Percentiles rank a stretch among this genome's conserved stretches.
phyloP scores from a whole-genome alignment of 2,329 filamentous ascomycete genomes.

The Diaporthe ampelina region DNA sequence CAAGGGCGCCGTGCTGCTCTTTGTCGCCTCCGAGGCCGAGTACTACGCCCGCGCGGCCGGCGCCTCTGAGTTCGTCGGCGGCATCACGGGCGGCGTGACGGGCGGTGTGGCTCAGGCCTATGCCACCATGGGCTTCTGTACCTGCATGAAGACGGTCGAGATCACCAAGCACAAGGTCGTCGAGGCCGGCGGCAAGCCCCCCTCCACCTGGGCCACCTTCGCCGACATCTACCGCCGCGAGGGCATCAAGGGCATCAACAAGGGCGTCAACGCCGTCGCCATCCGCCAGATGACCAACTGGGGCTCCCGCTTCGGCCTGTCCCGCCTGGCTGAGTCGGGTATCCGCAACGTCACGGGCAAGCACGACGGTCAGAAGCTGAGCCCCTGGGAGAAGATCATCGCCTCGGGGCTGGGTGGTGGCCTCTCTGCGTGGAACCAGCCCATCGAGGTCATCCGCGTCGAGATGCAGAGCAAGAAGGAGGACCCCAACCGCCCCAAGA shows the following conservation, averaged over 20 bases:
- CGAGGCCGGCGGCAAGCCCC: constrained; percentile 83
- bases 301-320: constrained; percentile 96
- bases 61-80: constrained; percentile 87
- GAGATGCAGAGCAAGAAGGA: constrained; percentile 99
- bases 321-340: constrained; percentile 88
- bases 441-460: constrained; percentile 98
- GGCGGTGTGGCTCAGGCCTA: constrained; percentile 98
- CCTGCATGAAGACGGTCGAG: constrained; percentile 99
- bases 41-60: constrained; percentile 90
- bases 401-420: constrained; percentile 92
- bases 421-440: constrained; percentile 98
- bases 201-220: constrained; percentile 94
- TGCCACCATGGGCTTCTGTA: constrained; percentile 99
- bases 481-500: constrained; percentile 98
- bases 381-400: constrained; percentile 86
- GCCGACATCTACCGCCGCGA: constrained; percentile 97
- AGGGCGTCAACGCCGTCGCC: constrained; percentile 97
- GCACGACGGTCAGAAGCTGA: constrained; percentile 82
- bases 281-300: constrained; percentile 99
- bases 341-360: constrained; percentile 87
- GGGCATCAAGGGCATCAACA: constrained; percentile 96
- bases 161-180: constrained; percentile 99
- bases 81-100: constrained; percentile 91
- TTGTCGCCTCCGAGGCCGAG: constrained; percentile 98
- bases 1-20: constrained; percentile 98